Evolutionary conservation across 129 eudicot species (phyloP).

Genomic region (Lactuca saligna): DNA sequence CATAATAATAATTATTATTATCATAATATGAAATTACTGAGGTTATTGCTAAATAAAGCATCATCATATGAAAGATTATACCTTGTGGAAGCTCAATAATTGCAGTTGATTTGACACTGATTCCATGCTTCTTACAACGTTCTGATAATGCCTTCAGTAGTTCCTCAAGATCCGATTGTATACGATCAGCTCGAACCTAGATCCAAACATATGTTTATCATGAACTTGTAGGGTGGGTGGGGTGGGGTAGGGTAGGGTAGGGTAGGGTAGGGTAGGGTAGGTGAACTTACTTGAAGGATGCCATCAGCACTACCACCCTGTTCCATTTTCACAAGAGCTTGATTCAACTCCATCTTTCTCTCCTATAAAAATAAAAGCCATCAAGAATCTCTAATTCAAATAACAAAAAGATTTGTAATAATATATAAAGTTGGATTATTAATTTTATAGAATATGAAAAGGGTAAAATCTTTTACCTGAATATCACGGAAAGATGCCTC

Average conservation of each 20-base stretch:
- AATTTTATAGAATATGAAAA: no score
- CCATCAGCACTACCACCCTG: conserved; percentile 99
- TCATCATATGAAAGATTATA: conserved; percentile 22
- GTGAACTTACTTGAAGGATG: conserved; percentile 78
- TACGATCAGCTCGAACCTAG: conserved; percentile 97
- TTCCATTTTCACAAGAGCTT: conserved; percentile 88
- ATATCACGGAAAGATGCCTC: conserved; percentile 93
- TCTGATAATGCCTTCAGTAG: conserved; percentile 74
- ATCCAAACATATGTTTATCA: conserved; percentile 18
- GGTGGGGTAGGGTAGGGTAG: neutral
- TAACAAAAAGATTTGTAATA: neutral
- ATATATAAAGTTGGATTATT: no score
- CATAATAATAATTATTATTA: conserved; percentile 15
- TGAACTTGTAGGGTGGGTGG: neutral
- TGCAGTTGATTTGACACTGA: conserved; percentile 74
- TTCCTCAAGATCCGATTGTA: conserved; percentile 96
- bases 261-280: neutral
- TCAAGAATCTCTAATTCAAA: conserved; percentile 23
- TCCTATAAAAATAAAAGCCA: conserved; percentile 47
- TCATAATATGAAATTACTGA: conserved; percentile 1
- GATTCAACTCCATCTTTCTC: conserved; percentile 86
- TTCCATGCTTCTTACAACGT: conserved; percentile 77
- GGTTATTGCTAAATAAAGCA: neutral
- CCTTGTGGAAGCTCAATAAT: conserved; percentile 88
- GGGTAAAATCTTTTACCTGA: conserved; percentile 47